Evolutionary conservation across 176 grass and related monocot species (phyloP), one percentile per base, ranked within the genome.

Genomic region (Triticum aestivum): DNA sequence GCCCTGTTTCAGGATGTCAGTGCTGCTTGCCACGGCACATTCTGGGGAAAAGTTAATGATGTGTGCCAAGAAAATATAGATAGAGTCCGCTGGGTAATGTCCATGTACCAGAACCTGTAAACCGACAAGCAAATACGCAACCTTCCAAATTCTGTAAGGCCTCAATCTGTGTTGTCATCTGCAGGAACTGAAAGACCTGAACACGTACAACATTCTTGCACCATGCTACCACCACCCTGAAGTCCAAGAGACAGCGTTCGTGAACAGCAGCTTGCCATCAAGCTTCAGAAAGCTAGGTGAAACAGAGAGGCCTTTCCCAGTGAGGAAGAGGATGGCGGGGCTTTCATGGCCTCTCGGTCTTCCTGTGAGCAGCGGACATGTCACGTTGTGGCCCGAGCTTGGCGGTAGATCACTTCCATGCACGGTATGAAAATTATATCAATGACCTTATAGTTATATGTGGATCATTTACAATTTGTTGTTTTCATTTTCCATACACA

Each of bases 301-400:
- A 64, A 98, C 88, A 3, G 82, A 98, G 33, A 85, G 88, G 71
- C 27, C 91, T 37, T 84, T 94, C 20, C 89, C 89, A 0, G 88
- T 95, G 68, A 89, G 96, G 79, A 98, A 98, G 90, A 88, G 93
- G 88, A 98, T 95, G 91, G 88, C 91, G 26, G 96, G 96, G 20
- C 91, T 91, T 24, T 86, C 93, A 75, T 98, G 96, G 96, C 96
- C 93, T 83, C 84, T 94, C 4, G 88, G 92, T 76, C 51, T 86
- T 58, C 64, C 90, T 61, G 82, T 96, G 13, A 87, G 51, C 47
- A 33, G 66, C 68, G 93, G 96, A 59, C 90, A 66, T 4, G 45
- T 96, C 37, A 89, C 90, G 2, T 85, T 90, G 66, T 98, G 96
- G 93, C 86, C 93, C 72, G 90, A 95, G 24, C 90, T 96, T 73